Conservation (phyloP, 441 rosid genomes). For the Erysimum cheiri region DNA sequence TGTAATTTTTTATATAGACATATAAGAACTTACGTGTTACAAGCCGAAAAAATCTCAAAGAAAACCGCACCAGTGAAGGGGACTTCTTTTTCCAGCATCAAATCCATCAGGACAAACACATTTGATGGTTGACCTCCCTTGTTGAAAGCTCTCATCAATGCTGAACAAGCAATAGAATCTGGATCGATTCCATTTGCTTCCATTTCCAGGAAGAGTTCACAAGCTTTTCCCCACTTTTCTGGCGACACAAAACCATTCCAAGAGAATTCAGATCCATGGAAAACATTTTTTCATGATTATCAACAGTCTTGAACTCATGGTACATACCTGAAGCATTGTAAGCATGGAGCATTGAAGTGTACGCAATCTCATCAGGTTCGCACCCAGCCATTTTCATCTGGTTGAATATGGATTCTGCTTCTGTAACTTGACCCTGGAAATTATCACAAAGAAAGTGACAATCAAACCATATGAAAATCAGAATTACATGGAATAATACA, state of each 20-base stretch:
- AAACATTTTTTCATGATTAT: slow-evolving; percentile 14
- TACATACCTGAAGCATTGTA: slow-evolving; percentile 69
- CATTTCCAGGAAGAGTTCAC: slow-evolving; percentile 77
- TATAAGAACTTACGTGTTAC: slow-evolving; percentile 72
- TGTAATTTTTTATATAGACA: slow-evolving; percentile 7
- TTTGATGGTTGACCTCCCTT: slow-evolving; percentile 74
- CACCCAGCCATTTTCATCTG: slow-evolving; percentile 78
- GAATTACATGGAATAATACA: slow-evolving; percentile 15
- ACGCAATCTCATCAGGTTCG: slow-evolving; percentile 74
- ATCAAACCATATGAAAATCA: slow-evolving; percentile 13
- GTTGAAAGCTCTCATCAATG: slow-evolving; percentile 89
- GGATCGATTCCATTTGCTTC: slow-evolving; percentile 62
- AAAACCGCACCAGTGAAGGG: slow-evolving; percentile 66
- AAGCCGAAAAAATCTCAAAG: slow-evolving; percentile 86
- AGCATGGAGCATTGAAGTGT: slow-evolving; percentile 85
- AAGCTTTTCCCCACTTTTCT: slow-evolving; percentile 80
- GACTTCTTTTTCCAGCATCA: slow-evolving; percentile 70
- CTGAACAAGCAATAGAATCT: slow-evolving; percentile 79
- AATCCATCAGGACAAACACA: slow-evolving; percentile 70
- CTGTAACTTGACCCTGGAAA: slow-evolving; percentile 65
- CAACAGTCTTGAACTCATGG: slow-evolving; percentile 4
- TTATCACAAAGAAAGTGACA: slow-evolving; percentile 3
- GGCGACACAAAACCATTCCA: slow-evolving; percentile 30
- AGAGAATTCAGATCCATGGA: slow-evolving; percentile 36
- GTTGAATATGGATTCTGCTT: slow-evolving; percentile 82